Base-by-base conservation (phyloP, 2,329 filamentous ascomycete genomes). In the Colletotrichum destructivum region DNA sequence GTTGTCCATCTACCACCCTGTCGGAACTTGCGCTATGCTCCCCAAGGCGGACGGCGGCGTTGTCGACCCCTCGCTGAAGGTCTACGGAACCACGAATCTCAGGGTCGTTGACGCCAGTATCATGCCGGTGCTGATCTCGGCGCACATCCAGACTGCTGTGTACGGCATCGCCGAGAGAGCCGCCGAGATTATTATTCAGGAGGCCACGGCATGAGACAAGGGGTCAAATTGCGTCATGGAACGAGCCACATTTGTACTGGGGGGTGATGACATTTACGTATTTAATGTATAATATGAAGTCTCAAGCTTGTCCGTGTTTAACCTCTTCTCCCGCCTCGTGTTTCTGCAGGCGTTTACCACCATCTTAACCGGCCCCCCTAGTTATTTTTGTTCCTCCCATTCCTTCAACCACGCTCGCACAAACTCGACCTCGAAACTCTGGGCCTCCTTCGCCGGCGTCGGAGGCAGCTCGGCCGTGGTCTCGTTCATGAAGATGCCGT, bases 321-420 rank as follows among this genome's bases (percentile, higher is more conserved):
- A 6, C 2, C 16, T 2, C 8, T 21, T 18, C 15, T 31, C 8
- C 6, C 15, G 3, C 2, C 3, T 46, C 46, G 15, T 60, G 21
- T 2, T 31, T 6, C 16, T 2, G 11, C 2, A 31, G 4, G 15
- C 16, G 26, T 23, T 7, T 2, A 11, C 31, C 18, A n/a, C 3
- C 52, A 21, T 2, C 4, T 1, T 6, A 6, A 31, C 26, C 26
- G 4, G 4, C 26, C 5, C 8, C 2, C 23, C 21, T 26, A 23
- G 11, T 18, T 23, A 11, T 18, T 23, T 11, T 40, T 69, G 31
- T 16, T 76, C 59, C 54, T 81, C 54, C 86, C 88, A 93, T 77
- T 92, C 89, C 71, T 85, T 75, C 81, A 95, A 77, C 93, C 93
- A 95, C 54, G 84, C 86, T 75, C 87, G 83, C 6, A 94, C 92